Conservation (phyloP, 192 early-diverging fungal genomes). For the Backusella morwellensis region DNA sequence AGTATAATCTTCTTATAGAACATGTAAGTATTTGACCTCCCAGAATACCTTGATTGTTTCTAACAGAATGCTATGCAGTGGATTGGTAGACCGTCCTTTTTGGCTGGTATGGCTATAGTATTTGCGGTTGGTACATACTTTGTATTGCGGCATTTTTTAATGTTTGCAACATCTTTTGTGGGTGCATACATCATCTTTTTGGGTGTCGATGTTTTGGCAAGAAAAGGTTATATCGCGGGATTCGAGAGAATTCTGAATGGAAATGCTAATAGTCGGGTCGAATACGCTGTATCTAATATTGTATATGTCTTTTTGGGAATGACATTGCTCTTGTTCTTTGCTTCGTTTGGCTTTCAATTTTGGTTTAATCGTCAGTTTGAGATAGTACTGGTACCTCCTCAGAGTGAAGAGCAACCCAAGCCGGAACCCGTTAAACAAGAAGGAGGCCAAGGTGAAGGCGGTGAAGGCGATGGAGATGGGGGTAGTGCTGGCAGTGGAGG, state of each 20-base stretch:
- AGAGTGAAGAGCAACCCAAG: background rate
- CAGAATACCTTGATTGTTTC: background rate
- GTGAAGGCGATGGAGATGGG: background rate
- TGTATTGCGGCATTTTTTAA: background rate
- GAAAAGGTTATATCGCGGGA: background rate
- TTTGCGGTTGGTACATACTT: background rate
- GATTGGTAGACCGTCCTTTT: background rate
- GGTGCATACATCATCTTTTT: background rate
- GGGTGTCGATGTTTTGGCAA: background rate
- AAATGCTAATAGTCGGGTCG: background rate
- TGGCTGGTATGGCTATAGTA: background rate
- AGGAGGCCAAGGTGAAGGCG: background rate
- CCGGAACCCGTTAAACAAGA: background rate
- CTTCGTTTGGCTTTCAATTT: conserved; percentile 1
- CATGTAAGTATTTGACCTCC: background rate
- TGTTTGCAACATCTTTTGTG: background rate
- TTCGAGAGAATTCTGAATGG: background rate
- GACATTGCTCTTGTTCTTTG: conserved; percentile 12
- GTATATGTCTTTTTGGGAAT: background rate
- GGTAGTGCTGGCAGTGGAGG: background rate
- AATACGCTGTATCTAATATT: background rate
- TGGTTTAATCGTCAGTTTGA: conserved; percentile 5
- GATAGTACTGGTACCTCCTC: background rate
- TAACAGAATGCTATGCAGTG: background rate
- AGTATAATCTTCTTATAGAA: conserved; percentile 23